phyloP scores from a whole-genome alignment of 2,329 filamentous ascomycete species.

The Emergomyces orientalis region DNA sequence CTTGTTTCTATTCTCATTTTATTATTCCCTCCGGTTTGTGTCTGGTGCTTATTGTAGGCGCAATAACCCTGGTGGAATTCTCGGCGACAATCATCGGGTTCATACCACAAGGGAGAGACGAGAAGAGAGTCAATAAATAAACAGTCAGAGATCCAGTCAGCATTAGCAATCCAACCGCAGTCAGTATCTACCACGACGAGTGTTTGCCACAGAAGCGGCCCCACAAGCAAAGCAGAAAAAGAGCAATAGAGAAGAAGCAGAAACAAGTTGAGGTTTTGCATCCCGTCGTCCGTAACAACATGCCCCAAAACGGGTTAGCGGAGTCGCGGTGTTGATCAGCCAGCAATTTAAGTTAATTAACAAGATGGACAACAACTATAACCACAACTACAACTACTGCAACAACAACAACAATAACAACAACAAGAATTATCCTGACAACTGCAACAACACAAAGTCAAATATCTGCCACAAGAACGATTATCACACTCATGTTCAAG shows the following conservation, averaged over 20 bases:
- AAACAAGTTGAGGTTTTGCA: background rate
- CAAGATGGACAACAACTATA: background rate
- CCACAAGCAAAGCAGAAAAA: no score
- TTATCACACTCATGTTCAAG: background rate
- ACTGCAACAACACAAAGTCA: background rate
- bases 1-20: background rate
- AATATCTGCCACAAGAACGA: background rate
- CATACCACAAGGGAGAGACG: background rate
- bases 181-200: background rate
- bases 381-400: background rate
- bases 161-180: no score
- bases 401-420: background rate
- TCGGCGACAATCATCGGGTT: background rate
- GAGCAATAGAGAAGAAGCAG: background rate
- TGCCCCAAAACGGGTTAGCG: slow-evolving; percentile 8
- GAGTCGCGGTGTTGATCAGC: background rate
- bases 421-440: background rate
- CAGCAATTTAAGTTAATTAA: background rate
- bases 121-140: background rate
- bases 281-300: background rate
- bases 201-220: no score
- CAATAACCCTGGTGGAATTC: background rate
- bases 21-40: background rate
- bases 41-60: background rate
- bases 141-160: no score